Base-by-base conservation (phyloP, 2,329 filamentous ascomycete genomes). In the Dactylellina drechsleri region DNA sequence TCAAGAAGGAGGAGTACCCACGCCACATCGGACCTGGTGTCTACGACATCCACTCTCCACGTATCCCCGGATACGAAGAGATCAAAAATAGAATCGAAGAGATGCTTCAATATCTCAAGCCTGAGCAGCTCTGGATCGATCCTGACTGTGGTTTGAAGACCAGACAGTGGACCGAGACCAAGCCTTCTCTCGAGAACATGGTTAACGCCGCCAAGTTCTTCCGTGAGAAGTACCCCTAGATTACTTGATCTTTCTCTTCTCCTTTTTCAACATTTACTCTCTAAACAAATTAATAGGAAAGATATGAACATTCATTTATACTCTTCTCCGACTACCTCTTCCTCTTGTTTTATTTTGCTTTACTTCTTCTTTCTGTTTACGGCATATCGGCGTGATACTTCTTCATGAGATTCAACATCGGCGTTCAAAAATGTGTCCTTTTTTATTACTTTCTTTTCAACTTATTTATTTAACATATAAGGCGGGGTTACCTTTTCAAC, bases 71-170 rank as follows among this genome's bases (percentile, higher is more conserved):
- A 83, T 92, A 97, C 89, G 88, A 97, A 86, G 95, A 99, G 90
- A 97, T 99, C 88, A 94, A 92, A 89, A 91, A 93, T 86, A 91
- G 95, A 82, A 91, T 99, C 83, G 89, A 92, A 83, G 95, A 99
- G 91, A 98, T 98, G 95, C 89, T 99, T 79, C 87, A 91, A 85
- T 93, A 92, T 76, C 91, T 98, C 85, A 94, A 93, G 88, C 93
- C 93, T 74, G 93, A 97, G 82, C 95, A 99, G 89, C 92, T 99
- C 83, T 99, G 95, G 95, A 92, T 98, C 86, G 94, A 99, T 88
- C 95, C 95, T 80, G 95, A 99, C 87, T 99, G 95, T 83, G 95
- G 95, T 87, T 90, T 99, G 76, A 99, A 99, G 92, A 99, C 95
- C 80, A 92, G 95, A 81, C 91, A 96, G 87, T 98, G 95, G 94